Base-by-base conservation (phyloP, 176 grass and related monocot species). In the Carex scoparia region DNA sequence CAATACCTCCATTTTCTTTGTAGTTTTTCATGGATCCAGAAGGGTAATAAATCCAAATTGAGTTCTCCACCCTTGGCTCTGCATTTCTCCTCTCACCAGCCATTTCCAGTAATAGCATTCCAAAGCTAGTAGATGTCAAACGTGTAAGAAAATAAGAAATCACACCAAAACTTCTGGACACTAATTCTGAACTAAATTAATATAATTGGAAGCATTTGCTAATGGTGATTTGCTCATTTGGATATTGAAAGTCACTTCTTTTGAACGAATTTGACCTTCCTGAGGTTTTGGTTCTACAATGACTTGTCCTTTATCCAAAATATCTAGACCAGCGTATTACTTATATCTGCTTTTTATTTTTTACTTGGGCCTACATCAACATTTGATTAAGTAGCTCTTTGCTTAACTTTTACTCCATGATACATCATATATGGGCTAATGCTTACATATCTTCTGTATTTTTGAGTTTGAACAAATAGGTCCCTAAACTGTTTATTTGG, bases 61-160 rank as follows among this genome's bases (percentile, higher is more conserved):
- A 33, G 14, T 62, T 72, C n/a, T 30, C 6, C 10, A 14, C 0
- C 2, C 83, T 86, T 3, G 10, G 38, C 33, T 78, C 19, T 14
- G 85, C 72, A 23, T 66, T 87, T 10, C 76, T 86, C 9, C 87
- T 89, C 0, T 63, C 63, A 40, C 85, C 86, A 1, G 84, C 79
- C 84, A 91, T 91, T 71, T 92, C 83, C 5, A 91, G 61, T 11
- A 95, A 35, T 64, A 91, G 85, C 65, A 92, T 84, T 2, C 88
- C 90, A 3, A 87, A 95, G 79, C 90, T 95, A 61, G 92, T 2
- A 95, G 18, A 92, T 90, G 58, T 92, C 88, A 1, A 85, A 86
- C 62, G 91, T 89, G 3, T 63, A 85, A n/a, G 59, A 87, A 11
- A 92, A 2, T 63, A 85, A n/a, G 59, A 87, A 11, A 92, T 32